These are phyloP conservation scores for Monilinia laxa DNA, from an alignment of 2,329 filamentous ascomycete genomes.

Conservation along the genomic window DNA sequence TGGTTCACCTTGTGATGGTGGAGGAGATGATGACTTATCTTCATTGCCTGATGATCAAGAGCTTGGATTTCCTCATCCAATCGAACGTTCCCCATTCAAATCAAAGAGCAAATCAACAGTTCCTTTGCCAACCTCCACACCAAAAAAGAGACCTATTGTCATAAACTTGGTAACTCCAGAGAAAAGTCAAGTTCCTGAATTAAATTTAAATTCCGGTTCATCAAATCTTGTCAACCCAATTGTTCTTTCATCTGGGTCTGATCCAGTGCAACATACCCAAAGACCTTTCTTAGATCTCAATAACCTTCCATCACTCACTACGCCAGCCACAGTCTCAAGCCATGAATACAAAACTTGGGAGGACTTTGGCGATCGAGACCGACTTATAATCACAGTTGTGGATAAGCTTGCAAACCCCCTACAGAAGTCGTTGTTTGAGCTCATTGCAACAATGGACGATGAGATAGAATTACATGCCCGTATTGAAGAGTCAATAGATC, in stretches of 20 bases:
- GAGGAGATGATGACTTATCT: not conserved
- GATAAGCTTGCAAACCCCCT: not conserved
- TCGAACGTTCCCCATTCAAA: not conserved
- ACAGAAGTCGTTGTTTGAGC: conserved; percentile 21
- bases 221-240: conserved; percentile 23
- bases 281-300: conserved; percentile 20
- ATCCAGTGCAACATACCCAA: conserved; percentile 21
- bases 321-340: conserved; percentile 32
- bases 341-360: conserved; percentile 30
- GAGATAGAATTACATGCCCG: conserved; percentile 16
- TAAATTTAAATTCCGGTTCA: not conserved
- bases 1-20: not conserved
- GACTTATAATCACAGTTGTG: conserved; percentile 45
- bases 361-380: conserved; percentile 37
- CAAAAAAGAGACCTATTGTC: not conserved
- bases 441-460: conserved; percentile 20
- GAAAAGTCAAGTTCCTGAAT: not conserved
- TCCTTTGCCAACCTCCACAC: not conserved
- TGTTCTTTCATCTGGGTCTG: conserved; percentile 24
- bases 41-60: not conserved
- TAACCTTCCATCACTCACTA: conserved; percentile 30
- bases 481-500: conserved; percentile 14
- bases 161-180: conserved; percentile 13
- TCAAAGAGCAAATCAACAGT: not conserved
- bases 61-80: not conserved